These are phyloP conservation scores for Hordeum vulgare DNA, from an alignment of 176 grass and related monocot species.

Conservation along the genomic window MorexV3_pseudomolecules_assembly NC_058519.1:49377209-49377708, in stretches of 20 bases:
- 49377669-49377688: neutral
- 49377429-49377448: slow-evolving; percentile 33
- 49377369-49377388: too few relatives aligned
- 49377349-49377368: too few relatives aligned
- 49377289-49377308: slow-evolving; percentile 46
- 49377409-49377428: neutral
- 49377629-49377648: slow-evolving; percentile 11
- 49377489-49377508: neutral
- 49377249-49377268: neutral
- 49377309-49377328: slow-evolving; percentile 31
- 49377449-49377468: slow-evolving; percentile 27
- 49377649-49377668: neutral
- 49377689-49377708: neutral
- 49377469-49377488: slow-evolving; percentile 23
- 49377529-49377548: slow-evolving; percentile 25
- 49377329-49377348: too few relatives aligned
- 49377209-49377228: neutral
- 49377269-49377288: slow-evolving; percentile 28
- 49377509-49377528: neutral
- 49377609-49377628: neutral
- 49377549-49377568: slow-evolving; percentile 28
- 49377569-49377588: neutral
- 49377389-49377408: neutral
- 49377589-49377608: slow-evolving; percentile 11
- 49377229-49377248: neutral